Base-by-base conservation (phyloP, 106 monocot genomes). In the Allium fistulosum region DNA sequence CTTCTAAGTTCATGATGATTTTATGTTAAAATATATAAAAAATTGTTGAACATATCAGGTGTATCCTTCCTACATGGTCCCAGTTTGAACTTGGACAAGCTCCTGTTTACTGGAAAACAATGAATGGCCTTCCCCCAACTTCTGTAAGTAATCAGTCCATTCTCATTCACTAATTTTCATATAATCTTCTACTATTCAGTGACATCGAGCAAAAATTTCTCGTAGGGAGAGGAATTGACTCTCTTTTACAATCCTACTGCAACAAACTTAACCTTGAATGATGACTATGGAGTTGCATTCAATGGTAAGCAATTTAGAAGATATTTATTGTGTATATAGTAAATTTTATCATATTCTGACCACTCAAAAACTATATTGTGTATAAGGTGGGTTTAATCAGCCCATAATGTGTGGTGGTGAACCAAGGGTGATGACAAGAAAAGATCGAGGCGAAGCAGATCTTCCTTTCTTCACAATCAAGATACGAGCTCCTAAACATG, bases 351-450 rank as follows among this genome's bases (percentile, higher is more conserved):
- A 37, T 37, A 37, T 37, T 37, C 37, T 37, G 37, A 37, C 37
- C 5, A 37, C 2, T 37, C 37, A 2, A 37, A 37, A 37, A 37
- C 37, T 37, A 5, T 37, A 37, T 37, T 37, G 4, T 37, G 2
- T 37, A 37, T 37, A 56, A 94, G 94, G 95, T 13, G 95, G 91
- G n/a, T 95, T 95, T 67, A 91, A 91, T 72, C 94, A 95, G 74
- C 94, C 94, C 8, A 88, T 95, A 47, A 91, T 91, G 94, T 95
- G 94, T 58, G 85, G 88, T 46, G 81, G 85, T 57, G 94, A 95
- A 58, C 94, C 91, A 51, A 83, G 94, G 70, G 70, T 75, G 14
- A 95, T 95, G 95, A 86, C 77, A 49, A 76, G 15, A 58, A 88
- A 83, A 79, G 77, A 61, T 51, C 77, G 91, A 60, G 95, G 95